Percentiles rank a stretch among this genome's conserved stretches.
Conservation (phyloP, 345 rosid species). For the Adansonia digitata region DNA sequence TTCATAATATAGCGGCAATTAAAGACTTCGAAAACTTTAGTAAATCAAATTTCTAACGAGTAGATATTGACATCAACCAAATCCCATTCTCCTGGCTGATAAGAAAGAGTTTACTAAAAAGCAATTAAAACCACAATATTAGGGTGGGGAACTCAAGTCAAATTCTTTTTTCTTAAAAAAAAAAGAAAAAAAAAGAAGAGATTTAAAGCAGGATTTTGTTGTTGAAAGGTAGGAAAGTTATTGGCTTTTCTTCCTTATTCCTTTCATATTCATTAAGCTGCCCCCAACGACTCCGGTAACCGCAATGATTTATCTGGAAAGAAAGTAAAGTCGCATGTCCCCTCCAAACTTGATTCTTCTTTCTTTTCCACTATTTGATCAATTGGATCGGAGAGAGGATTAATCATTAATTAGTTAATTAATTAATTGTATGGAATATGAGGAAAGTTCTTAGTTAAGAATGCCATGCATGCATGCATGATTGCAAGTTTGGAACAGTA, state of each 20-base stretch:
- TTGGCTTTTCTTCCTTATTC: not conserved
- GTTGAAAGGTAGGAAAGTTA: not conserved
- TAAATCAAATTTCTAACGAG: not conserved
- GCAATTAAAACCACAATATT: not conserved
- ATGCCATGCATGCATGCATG: not conserved
- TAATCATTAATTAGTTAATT: not conserved
- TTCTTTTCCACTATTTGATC: not conserved
- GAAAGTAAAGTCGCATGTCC: not conserved
- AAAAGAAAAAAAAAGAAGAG: too few relatives aligned
- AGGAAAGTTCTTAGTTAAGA: not conserved
- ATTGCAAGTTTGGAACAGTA: not conserved
- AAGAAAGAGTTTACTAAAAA: not conserved
- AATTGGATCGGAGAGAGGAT: too few relatives aligned
- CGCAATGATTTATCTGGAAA: not conserved
- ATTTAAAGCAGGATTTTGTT: not conserved
- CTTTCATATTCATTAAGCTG: not conserved
- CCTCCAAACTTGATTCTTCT: not conserved
- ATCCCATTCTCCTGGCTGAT: not conserved
- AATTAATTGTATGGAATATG: not conserved
- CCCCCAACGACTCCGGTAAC: not conserved
- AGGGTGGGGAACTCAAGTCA: not conserved
- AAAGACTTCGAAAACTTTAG: not conserved
- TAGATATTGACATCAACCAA: constrained; percentile 5
- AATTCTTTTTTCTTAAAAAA: too few relatives aligned
- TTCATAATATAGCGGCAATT: too few relatives aligned